Evolutionary conservation across 2,329 filamentous ascomycete genomes (phyloP), one percentile per base, ranked within the genome.

Genomic region (Emydomyces testavorans): DNA sequence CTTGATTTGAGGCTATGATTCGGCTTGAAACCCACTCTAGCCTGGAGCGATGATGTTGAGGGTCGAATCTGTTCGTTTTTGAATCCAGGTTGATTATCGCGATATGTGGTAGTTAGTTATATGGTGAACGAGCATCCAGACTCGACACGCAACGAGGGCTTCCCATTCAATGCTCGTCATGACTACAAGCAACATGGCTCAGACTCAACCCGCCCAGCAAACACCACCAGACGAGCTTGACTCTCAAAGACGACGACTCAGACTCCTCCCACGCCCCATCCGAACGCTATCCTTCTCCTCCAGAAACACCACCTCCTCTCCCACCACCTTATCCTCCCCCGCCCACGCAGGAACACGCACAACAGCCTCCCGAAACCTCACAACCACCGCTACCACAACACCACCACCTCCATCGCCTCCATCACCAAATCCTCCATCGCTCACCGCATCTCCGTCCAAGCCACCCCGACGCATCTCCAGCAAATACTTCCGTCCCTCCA

Each of bases 241-340:
- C 11, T 13, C 28, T 2, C 45, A 32, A 2, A 40, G 26, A 13
- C 11, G 16, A n/a, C 26, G 45, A 15, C 45, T 24, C 31, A 24
- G 45, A 16, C 45, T 47, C 16, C 35, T 47, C 16, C 45, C 45
- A 2, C 45, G 26, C 20, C 45, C 45, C 11, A 39, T 47, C n/a
- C 26, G 45, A 23, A 40, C 45, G 6, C 24, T 47, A 11, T 47
- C 45, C 26, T 47, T 47, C 16, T 47, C 45, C 13, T 47, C 45
- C 35, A 39, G 28, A 34, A n/a, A 47, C 45, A 47, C 45, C 18
- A 38, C 34, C 3, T 31, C 32, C 2, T 46, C 43, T 1, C 43
- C 43, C 13, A 47, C 45, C 15, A 21, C 35, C 2, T 26, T 20
- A 2, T 39, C 37, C 18, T 47, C 35, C 4, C 45, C 45, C 18